Percentiles rank a stretch among this genome's conserved stretches.
Evolutionary conservation across 164 flowering plant species (phyloP).

Genomic region (Kalanchoe fedtschenkoi): DNA sequence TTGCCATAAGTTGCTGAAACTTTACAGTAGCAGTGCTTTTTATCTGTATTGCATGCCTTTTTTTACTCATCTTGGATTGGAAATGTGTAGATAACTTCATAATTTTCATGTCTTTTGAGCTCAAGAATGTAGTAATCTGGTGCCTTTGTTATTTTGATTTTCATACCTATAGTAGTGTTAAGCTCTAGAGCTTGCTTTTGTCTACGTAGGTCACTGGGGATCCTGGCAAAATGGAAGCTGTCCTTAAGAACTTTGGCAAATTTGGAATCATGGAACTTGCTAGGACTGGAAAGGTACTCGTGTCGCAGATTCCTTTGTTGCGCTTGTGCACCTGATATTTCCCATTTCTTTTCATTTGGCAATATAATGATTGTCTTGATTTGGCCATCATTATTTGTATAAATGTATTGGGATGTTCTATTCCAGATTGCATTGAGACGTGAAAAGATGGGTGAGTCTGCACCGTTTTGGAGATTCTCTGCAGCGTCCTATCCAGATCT

Average conservation of each 20-base stretch:
- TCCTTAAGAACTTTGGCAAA: slow-evolving; percentile 62
- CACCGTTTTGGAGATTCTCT: slow-evolving; percentile 97
- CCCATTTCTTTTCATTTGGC: no score
- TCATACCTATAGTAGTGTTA: not conserved
- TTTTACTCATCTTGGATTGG: no score
- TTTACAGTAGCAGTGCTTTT: not conserved
- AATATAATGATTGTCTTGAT: no score
- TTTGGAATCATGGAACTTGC: slow-evolving; percentile 87
- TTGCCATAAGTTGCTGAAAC: not conserved
- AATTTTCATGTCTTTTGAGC: not conserved
- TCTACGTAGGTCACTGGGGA: slow-evolving; percentile 84
- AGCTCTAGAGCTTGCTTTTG: not conserved
- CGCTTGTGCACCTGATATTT: no score
- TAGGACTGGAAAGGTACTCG: slow-evolving; percentile 99
- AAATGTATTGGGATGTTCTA: slow-evolving; percentile 8
- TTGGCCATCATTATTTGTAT: no score
- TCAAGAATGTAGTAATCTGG: not conserved
- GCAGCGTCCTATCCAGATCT: slow-evolving; percentile 98
- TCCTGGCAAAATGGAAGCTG: slow-evolving; percentile 94
- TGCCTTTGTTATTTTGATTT: not conserved
- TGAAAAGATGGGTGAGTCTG: slow-evolving; percentile 81
- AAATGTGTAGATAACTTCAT: not conserved
- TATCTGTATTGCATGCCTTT: not conserved
- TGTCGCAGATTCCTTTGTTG: no score
- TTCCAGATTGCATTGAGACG: slow-evolving; percentile 82